Percentiles rank a stretch among this genome's conserved stretches.
These are phyloP conservation scores for Aspergillus ochraceoroseus DNA, from an alignment of 2,329 filamentous ascomycete species.

Conservation along the genomic window DNA sequence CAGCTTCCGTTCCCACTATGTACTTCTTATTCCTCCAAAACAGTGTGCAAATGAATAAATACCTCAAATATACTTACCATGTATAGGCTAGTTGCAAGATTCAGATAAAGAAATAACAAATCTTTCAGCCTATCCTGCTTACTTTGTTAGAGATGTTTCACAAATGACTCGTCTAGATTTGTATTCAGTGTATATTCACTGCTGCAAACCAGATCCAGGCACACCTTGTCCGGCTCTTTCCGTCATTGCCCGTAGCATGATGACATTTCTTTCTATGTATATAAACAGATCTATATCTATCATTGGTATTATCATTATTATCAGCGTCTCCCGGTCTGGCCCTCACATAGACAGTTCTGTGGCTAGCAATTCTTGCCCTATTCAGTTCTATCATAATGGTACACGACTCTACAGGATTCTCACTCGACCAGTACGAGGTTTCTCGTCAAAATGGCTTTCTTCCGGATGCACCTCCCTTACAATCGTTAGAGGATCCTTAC, in stretches of 20 bases:
- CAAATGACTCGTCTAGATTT: too few species aligned
- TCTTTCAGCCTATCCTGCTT: too few species aligned
- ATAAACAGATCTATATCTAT: constrained; percentile 1
- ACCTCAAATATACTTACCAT: too few species aligned
- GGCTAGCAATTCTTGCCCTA: neutral
- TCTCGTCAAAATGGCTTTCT: constrained; percentile 67
- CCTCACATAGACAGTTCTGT: neutral
- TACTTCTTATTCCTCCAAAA: neutral
- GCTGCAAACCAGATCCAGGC: constrained; percentile 1
- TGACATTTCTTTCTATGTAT: constrained; percentile 1
- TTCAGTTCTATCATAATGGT: constrained; percentile 22
- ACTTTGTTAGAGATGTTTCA: too few species aligned
- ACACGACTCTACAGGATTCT: constrained; percentile 22
- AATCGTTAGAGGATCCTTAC: constrained; percentile 71
- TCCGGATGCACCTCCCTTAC: constrained; percentile 68
- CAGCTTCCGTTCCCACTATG: constrained; percentile 6
- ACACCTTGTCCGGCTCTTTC: constrained; percentile 7
- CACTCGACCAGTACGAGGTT: constrained; percentile 64
- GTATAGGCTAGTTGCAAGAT: too few species aligned
- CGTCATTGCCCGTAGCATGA: neutral
- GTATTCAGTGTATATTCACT: too few species aligned
- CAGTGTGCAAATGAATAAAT: too few species aligned
- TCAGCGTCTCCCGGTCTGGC: neutral
- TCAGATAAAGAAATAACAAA: too few species aligned
- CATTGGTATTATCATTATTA: too few species aligned